phyloP scores from a whole-genome alignment of 331 rosid species.

The Phaseolus coccineus region DNA sequence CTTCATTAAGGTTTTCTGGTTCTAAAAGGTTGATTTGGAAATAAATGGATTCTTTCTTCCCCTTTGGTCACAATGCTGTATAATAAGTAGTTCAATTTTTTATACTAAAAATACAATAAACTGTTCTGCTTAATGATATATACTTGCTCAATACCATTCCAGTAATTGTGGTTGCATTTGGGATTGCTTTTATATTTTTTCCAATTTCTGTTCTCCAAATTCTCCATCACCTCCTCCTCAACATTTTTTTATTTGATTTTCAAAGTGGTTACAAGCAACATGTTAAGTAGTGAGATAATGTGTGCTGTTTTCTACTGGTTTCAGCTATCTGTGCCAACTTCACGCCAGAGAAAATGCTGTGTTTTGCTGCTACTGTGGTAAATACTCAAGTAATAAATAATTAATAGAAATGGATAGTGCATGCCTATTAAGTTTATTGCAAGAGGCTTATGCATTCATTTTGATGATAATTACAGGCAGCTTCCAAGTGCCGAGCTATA shows the following conservation, averaged over 20 bases:
- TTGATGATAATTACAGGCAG: conserved; percentile 63
- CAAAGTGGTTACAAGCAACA: background rate
- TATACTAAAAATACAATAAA: background rate
- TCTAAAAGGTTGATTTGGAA: background rate
- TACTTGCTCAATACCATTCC: background rate
- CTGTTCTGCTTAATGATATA: background rate
- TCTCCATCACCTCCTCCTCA: background rate
- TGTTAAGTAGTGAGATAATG: background rate
- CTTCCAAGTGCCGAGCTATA: conserved; percentile 72
- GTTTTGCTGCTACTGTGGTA: conserved; percentile 87
- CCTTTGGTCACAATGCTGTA: background rate
- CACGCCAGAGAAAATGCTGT: conserved; percentile 73
- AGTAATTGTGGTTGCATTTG: conserved; percentile 1
- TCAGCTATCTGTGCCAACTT: conserved; percentile 82
- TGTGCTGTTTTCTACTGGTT: conserved; percentile 35
- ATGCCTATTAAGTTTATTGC: background rate
- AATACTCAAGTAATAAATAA: conserved; percentile 25
- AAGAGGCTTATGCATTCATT: conserved; percentile 27
- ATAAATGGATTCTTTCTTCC: background rate
- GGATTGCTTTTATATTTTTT: background rate
- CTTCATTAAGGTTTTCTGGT: conserved; percentile 3
- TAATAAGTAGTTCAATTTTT: background rate
- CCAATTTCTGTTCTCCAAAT: background rate
- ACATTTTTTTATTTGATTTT: background rate
- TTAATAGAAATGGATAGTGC: background rate